phyloP scores from a whole-genome alignment of 306 rosid genomes.

The Morella rubra region DNA sequence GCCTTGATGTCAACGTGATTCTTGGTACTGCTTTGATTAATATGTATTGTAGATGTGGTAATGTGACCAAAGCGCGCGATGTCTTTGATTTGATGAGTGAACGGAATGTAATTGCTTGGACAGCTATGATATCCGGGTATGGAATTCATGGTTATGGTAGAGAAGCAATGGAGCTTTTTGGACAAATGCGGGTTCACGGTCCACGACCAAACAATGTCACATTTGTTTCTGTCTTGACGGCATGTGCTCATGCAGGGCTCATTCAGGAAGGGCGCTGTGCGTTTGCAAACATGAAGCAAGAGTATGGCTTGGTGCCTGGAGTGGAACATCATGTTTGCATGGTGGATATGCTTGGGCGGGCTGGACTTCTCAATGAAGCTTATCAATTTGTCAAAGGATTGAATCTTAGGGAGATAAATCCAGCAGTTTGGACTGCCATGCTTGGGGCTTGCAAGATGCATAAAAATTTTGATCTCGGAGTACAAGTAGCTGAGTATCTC shows the following conservation, averaged over 20 bases:
- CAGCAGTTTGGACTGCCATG: constrained; percentile 80
- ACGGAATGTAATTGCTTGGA: constrained; percentile 79
- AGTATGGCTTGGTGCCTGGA: constrained; percentile 63
- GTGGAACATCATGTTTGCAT: constrained; percentile 82
- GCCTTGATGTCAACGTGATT: constrained; percentile 48
- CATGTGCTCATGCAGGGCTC: constrained; percentile 91
- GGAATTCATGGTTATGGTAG: constrained; percentile 78
- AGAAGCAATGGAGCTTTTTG: constrained; percentile 63
- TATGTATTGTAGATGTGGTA: constrained; percentile 85
- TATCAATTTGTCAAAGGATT: constrained; percentile 47
- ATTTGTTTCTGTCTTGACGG: constrained; percentile 75
- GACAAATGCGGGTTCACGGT: constrained; percentile 48
- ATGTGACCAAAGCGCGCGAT: constrained; percentile 50
- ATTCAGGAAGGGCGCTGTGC: constrained; percentile 61
- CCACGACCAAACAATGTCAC: constrained; percentile 68
- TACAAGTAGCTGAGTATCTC: constrained; percentile 70
- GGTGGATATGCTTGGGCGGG: constrained; percentile 93
- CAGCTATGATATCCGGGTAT: constrained; percentile 86
- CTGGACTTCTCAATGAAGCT: constrained; percentile 79
- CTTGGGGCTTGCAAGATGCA: constrained; percentile 95
- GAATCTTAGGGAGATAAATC: constrained; percentile 40
- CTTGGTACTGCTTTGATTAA: constrained; percentile 77
- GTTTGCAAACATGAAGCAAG: constrained; percentile 60
- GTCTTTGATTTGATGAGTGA: constrained; percentile 68
- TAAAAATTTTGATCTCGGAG: constrained; percentile 70